Evolutionary conservation across 2,329 filamentous ascomycete species (phyloP).

Genomic region (Venturia carpophila): DNA sequence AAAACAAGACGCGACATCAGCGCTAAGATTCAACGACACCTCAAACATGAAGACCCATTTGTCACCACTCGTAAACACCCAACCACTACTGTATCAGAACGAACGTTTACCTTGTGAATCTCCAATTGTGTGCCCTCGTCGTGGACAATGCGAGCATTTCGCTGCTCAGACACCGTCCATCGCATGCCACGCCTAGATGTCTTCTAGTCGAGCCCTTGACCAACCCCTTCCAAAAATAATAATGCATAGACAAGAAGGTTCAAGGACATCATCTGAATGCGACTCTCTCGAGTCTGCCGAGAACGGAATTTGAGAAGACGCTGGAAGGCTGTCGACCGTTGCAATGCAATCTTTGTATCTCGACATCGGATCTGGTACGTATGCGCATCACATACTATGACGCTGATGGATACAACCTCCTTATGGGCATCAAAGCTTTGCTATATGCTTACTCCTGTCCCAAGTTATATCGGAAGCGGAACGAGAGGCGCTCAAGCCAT

Average conservation of each 20-base stretch:
- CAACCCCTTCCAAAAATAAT: not conserved
- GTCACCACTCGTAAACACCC: not conserved
- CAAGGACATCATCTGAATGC: not conserved
- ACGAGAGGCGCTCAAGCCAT: constrained; percentile 1
- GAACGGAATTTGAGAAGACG: not conserved
- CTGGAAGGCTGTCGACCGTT: not conserved
- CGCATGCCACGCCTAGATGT: not conserved
- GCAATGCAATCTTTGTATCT: not conserved
- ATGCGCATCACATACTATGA: constrained; percentile 3
- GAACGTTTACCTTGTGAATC: not conserved
- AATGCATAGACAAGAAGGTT: not conserved
- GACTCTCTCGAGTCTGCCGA: not conserved
- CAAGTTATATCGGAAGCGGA: not conserved
- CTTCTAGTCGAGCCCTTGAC: not conserved
- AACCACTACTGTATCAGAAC: constrained; percentile 3
- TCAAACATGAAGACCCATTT: not conserved
- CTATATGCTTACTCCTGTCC: not conserved
- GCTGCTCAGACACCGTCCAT: not conserved
- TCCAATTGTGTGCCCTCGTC: constrained; percentile 5
- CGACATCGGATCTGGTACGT: not conserved
- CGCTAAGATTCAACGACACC: not conserved
- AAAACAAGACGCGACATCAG: not conserved
- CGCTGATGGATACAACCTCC: not conserved
- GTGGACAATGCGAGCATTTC: not conserved
- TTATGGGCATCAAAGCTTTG: not conserved